Evolutionary conservation across 805 yeast species (phyloP).

Genomic region (Hanseniaspora meyeri): DNA sequence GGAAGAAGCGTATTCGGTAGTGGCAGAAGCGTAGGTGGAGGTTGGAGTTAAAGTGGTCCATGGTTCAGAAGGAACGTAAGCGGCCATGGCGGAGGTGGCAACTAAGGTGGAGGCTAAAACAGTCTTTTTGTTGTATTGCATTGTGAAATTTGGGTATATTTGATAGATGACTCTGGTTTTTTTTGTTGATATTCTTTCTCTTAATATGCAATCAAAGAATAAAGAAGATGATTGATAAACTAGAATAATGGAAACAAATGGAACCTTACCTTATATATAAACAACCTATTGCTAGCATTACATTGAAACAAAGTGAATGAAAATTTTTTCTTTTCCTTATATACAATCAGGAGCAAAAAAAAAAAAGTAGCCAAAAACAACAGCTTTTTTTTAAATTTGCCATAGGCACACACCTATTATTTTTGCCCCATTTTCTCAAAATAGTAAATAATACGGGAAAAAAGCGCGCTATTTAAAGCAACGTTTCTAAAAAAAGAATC

Average conservation of each 20-base stretch:
- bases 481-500: neutral
- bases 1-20: conserved; percentile 40
- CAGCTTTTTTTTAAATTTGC: no score
- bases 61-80: conserved; percentile 23
- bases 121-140: conserved; percentile 19
- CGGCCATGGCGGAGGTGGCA: conserved; percentile 40
- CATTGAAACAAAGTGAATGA: no score
- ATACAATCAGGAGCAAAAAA: no score
- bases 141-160: neutral
- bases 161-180: neutral
- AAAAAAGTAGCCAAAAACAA: no score
- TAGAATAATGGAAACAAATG: neutral
- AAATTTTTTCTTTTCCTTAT: no score
- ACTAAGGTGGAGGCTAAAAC: conserved; percentile 29
- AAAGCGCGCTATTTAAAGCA: neutral
- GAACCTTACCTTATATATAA: neutral
- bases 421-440: no score
- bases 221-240: neutral
- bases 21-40: conserved; percentile 41
- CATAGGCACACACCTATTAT: no score
- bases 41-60: conserved; percentile 23
- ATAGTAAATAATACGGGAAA: no score
- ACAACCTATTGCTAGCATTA: no score
- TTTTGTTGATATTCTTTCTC: neutral
- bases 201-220: neutral